Evolutionary conservation across 306 rosid genomes (phyloP).

Genomic region (Alnus glutinosa): DNA sequence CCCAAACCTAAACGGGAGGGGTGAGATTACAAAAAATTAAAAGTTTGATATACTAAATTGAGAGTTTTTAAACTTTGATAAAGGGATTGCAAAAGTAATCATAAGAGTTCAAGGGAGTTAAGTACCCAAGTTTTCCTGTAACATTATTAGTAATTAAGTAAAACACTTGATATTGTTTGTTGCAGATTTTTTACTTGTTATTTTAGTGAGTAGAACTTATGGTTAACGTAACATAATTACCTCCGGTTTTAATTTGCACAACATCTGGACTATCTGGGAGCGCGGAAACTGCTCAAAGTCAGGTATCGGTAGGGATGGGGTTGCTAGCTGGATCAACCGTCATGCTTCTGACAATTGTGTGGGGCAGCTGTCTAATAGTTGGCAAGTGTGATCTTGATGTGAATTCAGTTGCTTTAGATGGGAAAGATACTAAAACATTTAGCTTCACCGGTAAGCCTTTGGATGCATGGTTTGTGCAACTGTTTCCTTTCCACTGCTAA

Average conservation of each 20-base stretch:
- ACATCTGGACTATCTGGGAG: slow-evolving; percentile 77
- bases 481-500: not conserved
- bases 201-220: not conserved
- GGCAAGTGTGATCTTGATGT: slow-evolving; percentile 68
- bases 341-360: slow-evolving; percentile 66
- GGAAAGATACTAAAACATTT: slow-evolving; percentile 50
- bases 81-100: too few species aligned
- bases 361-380: slow-evolving; percentile 68
- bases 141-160: too few species aligned
- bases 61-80: too few species aligned
- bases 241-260: slow-evolving; percentile 1
- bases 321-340: slow-evolving; percentile 75
- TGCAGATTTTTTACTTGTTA: too few species aligned
- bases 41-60: too few species aligned
- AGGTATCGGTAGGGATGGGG: slow-evolving; percentile 79
- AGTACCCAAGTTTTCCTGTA: too few species aligned
- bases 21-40: too few species aligned
- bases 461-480: not conserved
- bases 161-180: too few species aligned
- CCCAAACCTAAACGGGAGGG: too few species aligned
- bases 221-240: not conserved
- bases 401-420: slow-evolving; percentile 55
- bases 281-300: slow-evolving; percentile 63
- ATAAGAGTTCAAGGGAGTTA: too few species aligned
- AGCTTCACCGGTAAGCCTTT: slow-evolving; percentile 46